Base-by-base conservation (phyloP, 768 basidiomycete species). In the Boletus rufocinnamomeus region DNA sequence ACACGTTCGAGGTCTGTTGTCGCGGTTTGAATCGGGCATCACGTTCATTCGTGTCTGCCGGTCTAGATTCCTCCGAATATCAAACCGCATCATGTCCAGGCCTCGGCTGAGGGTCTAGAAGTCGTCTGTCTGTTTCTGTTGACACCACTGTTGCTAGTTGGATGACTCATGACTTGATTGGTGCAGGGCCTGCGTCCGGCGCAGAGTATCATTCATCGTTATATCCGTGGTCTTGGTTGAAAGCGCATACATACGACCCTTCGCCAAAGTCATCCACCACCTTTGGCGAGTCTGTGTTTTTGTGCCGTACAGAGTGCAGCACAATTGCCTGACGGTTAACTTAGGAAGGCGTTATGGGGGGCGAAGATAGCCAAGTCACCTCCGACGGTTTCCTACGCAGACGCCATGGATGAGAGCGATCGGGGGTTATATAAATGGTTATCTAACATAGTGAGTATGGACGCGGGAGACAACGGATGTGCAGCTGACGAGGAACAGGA, bases 151-250 rank as follows among this genome's bases (percentile, higher is more conserved):
- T 49, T 35, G 38, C 38, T 21, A 23, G 30, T 30, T 35, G 25
- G 13, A 34, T 34, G 23, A 37, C 52, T 66, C 10, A 59, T 35
- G 23, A 27, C 4, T 21, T 32, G 50, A 38, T 45, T 16, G 17
- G 51, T 38, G 7, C 54, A 74, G 72, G 72, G 72, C 61, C 69
- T 11, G 52, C 40, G 11, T 44, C 59, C 3, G 50, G 59, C 14
- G 73, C 82, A 13, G 75, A 81, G 50, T 75, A 79, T 2, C 95
- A 98, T 69, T 73, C 80, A n/a, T 95, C 94, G 0, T 63, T 88
- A 50, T 98, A 92, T 67, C 93, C 95, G 0, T 93, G 93, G 89
- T 76, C 83, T 38, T 96, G 94, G 89, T 80, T 98, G 4, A 79
- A 80, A 66, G 69, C 74, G 60, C 85, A 93, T 60, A 86, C 92